Percentiles rank a stretch among this genome's conserved stretches.
phyloP scores from a whole-genome alignment of 2,329 filamentous ascomycete genomes.

The Verticillium dahliae region DNA sequence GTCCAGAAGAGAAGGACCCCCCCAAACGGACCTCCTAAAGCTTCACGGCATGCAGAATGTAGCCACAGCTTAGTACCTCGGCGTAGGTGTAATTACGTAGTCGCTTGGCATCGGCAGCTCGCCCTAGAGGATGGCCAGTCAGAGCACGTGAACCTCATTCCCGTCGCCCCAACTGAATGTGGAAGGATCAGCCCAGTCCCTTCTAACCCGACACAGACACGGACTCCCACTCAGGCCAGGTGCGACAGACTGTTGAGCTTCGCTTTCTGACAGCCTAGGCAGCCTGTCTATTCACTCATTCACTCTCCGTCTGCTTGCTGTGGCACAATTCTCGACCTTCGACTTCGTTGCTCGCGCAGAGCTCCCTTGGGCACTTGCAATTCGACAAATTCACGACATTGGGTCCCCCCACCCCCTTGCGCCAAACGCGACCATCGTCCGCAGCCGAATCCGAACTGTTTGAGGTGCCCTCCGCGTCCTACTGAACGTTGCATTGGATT shows the following conservation, averaged over 20 bases:
- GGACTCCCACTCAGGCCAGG: not conserved
- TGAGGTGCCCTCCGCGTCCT: not conserved
- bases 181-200: not conserved
- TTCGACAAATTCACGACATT: not conserved
- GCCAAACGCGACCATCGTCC: not conserved
- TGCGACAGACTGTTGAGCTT: not conserved
- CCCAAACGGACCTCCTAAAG: not conserved
- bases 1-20: not conserved
- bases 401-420: not conserved
- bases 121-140: not conserved
- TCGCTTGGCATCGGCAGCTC: constrained; percentile 8
- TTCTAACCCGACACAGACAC: not conserved
- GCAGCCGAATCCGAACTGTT: not conserved
- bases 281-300: not conserved
- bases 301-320: not conserved
- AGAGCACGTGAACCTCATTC: not conserved
- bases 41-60: not conserved
- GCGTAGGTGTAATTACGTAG: constrained; percentile 9
- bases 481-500: not conserved
- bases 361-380: not conserved
- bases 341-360: not conserved
- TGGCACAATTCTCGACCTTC: not conserved
- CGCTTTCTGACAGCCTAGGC: not conserved
- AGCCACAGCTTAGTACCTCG: not conserved
- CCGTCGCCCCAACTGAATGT: not conserved